phyloP scores from a whole-genome alignment of 2,329 filamentous ascomycete genomes.

The Alternaria arbusti region DNA sequence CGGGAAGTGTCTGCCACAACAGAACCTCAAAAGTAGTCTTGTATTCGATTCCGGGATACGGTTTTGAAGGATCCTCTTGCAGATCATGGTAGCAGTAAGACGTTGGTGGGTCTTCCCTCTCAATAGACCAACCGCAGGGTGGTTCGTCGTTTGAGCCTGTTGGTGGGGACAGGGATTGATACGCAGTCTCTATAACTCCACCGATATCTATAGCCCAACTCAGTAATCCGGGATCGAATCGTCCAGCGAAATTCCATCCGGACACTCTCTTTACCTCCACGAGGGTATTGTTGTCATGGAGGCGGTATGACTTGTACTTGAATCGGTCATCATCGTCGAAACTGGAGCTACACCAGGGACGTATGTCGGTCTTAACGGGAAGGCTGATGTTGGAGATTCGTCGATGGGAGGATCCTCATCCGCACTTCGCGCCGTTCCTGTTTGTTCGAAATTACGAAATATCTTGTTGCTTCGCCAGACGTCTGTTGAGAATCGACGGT shows the following conservation, averaged over 20 bases:
- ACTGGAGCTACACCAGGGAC: no score
- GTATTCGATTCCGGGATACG: not conserved
- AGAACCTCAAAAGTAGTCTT: not conserved
- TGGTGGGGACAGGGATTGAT: not conserved
- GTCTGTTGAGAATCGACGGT: not conserved
- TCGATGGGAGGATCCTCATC: not conserved
- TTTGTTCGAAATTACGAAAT: not conserved
- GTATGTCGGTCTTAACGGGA: rapidly evolving
- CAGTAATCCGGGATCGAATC: no score
- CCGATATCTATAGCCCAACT: no score
- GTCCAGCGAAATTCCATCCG: no score
- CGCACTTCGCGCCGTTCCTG: rapidly evolving
- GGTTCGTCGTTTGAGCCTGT: not conserved
- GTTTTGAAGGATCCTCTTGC: not conserved
- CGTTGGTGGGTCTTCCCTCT: not conserved
- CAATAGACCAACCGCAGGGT: not conserved
- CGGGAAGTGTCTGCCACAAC: not conserved
- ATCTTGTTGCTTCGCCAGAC: rapidly evolving
- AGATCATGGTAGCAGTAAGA: not conserved
- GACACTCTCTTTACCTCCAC: not conserved
- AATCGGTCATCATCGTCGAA: rapidly evolving
- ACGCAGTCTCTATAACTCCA: not conserved
- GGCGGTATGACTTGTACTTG: not conserved
- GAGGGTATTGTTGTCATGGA: not conserved
- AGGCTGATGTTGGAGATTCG: not conserved